Evolutionary conservation across 768 basidiomycete species (phyloP).

Genomic region (Suillus variegatus): DNA sequence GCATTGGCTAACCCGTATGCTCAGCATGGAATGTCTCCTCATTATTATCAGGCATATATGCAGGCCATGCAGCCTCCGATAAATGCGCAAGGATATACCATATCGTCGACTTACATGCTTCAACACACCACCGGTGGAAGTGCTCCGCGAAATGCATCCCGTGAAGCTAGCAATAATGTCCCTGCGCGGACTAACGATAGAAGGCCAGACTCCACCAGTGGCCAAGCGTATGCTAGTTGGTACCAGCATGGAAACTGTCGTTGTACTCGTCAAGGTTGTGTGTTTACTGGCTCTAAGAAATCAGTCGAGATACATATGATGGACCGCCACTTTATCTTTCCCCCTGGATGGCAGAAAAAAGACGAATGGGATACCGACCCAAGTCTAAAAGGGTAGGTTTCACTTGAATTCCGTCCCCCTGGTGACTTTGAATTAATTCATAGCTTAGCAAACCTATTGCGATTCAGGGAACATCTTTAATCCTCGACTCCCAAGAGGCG

Average conservation of each 20-base stretch:
- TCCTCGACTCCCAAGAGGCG: slow-evolving; percentile 79
- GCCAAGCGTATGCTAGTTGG: slow-evolving; percentile 42
- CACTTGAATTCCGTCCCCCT: background rate
- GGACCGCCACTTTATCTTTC: slow-evolving; percentile 87
- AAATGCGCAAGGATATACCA: slow-evolving; percentile 37
- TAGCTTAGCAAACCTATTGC: slow-evolving; percentile 61
- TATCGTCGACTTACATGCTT: slow-evolving; percentile 41
- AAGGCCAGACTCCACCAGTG: slow-evolving; percentile 18
- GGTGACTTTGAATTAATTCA: background rate
- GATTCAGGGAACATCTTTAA: slow-evolving; percentile 78
- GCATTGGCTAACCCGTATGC: slow-evolving; percentile 29
- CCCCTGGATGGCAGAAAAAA: slow-evolving; percentile 67
- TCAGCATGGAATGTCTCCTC: slow-evolving; percentile 40
- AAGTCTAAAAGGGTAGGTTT: slow-evolving; percentile 69
- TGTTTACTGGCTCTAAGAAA: slow-evolving; percentile 69
- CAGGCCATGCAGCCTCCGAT: slow-evolving; percentile 32
- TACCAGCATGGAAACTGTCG: slow-evolving; percentile 61
- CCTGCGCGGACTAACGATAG: slow-evolving; percentile 4
- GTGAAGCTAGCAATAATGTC: slow-evolving; percentile 3
- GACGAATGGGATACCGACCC: slow-evolving; percentile 83
- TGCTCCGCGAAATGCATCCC: slow-evolving; percentile 1
- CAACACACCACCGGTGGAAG: slow-evolving; percentile 4
- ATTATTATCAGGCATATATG: slow-evolving; percentile 58
- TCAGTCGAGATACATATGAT: slow-evolving; percentile 81
- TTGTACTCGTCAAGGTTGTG: slow-evolving; percentile 66